Evolutionary conservation across 2,329 filamentous ascomycete species (phyloP).

Genomic region (Chaetomium strumarium): DNA sequence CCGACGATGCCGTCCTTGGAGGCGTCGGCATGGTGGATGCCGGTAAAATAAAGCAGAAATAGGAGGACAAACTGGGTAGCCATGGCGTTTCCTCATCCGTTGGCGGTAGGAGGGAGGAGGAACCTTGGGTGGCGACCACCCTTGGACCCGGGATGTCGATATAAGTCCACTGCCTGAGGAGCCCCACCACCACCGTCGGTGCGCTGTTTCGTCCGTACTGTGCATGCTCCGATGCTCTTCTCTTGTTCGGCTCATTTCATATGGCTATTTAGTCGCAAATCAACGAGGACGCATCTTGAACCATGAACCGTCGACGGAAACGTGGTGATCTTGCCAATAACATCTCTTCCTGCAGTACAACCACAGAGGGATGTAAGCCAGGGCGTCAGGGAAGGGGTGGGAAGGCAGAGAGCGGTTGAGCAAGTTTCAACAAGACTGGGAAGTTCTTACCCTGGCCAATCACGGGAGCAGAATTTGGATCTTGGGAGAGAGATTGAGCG

Average conservation of each 20-base stretch:
- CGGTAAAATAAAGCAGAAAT: not conserved
- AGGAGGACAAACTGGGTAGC: not conserved
- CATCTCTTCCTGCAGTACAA: not conserved
- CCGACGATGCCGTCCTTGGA: not conserved
- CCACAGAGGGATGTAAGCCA: not conserved
- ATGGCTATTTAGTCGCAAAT: no score
- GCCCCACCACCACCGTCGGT: no score
- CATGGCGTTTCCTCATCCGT: not conserved
- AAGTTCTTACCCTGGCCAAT: not conserved
- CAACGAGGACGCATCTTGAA: no score
- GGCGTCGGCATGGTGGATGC: not conserved
- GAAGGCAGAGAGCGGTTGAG: not conserved
- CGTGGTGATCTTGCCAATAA: no score
- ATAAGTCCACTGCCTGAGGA: no score
- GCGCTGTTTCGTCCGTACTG: no score
- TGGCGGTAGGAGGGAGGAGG: not conserved
- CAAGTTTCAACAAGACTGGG: not conserved
- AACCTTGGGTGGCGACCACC: not conserved
- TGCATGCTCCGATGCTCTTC: no score
- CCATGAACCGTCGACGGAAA: no score
- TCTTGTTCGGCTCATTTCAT: no score
- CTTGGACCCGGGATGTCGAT: not conserved
- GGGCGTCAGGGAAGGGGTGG: not conserved
- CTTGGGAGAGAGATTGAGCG: not conserved
- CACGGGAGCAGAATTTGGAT: not conserved